phyloP scores from a whole-genome alignment of 768 basidiomycete genomes.

The Tylopilus rubrobrunneus region DNA sequence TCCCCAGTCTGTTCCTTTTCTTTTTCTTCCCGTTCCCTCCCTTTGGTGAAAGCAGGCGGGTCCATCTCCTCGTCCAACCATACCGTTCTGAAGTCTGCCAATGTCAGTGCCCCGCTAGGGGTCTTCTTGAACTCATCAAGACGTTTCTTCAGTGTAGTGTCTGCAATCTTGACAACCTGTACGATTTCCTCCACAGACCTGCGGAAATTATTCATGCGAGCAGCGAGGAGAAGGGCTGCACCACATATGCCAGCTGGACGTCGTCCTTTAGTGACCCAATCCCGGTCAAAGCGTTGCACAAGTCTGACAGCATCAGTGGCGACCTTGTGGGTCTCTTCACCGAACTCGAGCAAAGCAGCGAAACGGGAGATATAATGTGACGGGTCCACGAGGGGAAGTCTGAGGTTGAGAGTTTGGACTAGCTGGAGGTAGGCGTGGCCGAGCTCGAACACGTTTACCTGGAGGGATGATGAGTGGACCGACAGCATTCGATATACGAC shows the following conservation, averaged over 20 bases:
- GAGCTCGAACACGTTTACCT: conserved; percentile 98
- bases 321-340: conserved; percentile 88
- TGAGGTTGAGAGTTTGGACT: conserved; percentile 80
- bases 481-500: not conserved
- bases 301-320: conserved; percentile 92
- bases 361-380: conserved; percentile 97
- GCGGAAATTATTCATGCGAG: conserved; percentile 97
- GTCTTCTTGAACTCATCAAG: conserved; percentile 94
- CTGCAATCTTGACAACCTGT: conserved; percentile 99
- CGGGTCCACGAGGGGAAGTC: conserved; percentile 88
- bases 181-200: conserved; percentile 93
- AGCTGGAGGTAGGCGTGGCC: conserved; percentile 96
- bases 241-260: conserved; percentile 98
- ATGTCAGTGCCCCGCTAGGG: conserved; percentile 76
- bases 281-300: conserved; percentile 89
- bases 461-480: not conserved
- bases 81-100: conserved; percentile 85
- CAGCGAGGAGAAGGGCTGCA: conserved; percentile 90
- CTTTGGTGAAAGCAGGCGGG: conserved; percentile 83
- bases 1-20: conserved; percentile 41
- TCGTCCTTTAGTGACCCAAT: conserved; percentile 96
- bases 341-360: conserved; percentile 91
- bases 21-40: conserved; percentile 64
- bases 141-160: conserved; percentile 88
- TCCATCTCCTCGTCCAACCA: conserved; percentile 92